phyloP scores from a whole-genome alignment of 805 yeast species.

The Sugiyamaella valdiviana region DNA sequence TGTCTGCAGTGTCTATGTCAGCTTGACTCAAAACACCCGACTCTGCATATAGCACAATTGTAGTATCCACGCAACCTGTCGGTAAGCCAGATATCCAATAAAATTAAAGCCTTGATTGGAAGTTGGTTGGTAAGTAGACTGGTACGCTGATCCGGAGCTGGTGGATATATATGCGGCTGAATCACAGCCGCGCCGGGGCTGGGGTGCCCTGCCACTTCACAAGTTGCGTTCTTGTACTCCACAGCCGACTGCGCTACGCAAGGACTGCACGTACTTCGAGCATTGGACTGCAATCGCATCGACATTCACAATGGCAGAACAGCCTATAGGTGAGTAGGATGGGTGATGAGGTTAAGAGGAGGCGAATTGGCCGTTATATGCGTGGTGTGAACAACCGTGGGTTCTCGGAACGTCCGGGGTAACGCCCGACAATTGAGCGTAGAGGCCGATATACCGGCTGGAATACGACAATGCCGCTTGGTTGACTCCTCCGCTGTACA shows the following conservation, averaged over 20 bases:
- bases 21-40: too few species aligned
- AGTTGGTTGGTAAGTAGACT: not conserved
- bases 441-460: too few species aligned
- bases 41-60: too few species aligned
- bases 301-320: conserved; percentile 25
- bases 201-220: not conserved
- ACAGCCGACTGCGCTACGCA: not conserved
- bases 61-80: too few species aligned
- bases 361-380: too few species aligned
- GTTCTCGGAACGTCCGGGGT: too few species aligned
- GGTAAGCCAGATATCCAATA: too few species aligned
- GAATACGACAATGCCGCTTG: too few species aligned
- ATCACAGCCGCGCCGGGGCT: not conserved
- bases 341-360: not conserved
- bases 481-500: too few species aligned
- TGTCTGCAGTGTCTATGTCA: too few species aligned
- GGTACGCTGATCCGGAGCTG: not conserved
- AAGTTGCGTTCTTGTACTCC: not conserved
- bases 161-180: not conserved
- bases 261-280: not conserved
- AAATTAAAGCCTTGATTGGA: too few species aligned
- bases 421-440: not conserved
- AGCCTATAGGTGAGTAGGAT: conserved; percentile 29
- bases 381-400: too few species aligned
- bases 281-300: not conserved